Base-by-base conservation (phyloP, 306 rosid genomes). In the Dicorynia guianensis region DNA sequence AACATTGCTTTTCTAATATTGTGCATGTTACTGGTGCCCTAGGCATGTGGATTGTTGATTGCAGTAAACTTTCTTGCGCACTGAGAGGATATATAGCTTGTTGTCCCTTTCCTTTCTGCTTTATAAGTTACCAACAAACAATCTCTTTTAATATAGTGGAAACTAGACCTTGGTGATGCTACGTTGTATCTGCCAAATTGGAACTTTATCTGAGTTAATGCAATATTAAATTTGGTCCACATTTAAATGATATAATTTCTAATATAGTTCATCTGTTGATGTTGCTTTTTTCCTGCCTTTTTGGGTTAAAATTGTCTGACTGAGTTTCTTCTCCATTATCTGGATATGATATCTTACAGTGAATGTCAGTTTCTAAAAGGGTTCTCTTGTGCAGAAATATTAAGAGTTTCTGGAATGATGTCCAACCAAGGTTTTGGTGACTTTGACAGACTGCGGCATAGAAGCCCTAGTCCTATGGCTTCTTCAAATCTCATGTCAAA, bases 401-500 rank as follows among this genome's bases (percentile, higher is more conserved):
- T 95, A 63, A 89, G 93, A 70, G 97, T 92, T 81, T 92, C 97
- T 77, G 97, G 92, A 84, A 90, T 89, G 97, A 82, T 92, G 93
- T 92, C 99, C 86, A 95, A 89, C 88, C 99, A 90, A 86, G 93
- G 97, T 83, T 90, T 92, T 76, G 89, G 99, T 4, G 99, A 95
- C 87, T 93, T 95, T 42, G 99, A 95, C 71, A 89, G 99, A 79
- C 85, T 92, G 70, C 91, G 96, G 83, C 97, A 95, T 78, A 87
- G 99, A 89, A 95, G 99, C 81, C 97, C 99, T 52, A 95, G 99
- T 83, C 99, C 99, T 36, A 95, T 95, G 99, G 90, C 97, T 80
- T 95, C 98, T 85, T 88, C 97, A 75, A 90, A 81, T 60, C 90
- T 90, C 73, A 89, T 92, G 63, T 86, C 99, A 63, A 95, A 87